These are phyloP conservation scores for Fonsecaea monophora DNA, from an alignment of 2,329 filamentous ascomycete genomes.

Conservation along the genomic window DNA sequence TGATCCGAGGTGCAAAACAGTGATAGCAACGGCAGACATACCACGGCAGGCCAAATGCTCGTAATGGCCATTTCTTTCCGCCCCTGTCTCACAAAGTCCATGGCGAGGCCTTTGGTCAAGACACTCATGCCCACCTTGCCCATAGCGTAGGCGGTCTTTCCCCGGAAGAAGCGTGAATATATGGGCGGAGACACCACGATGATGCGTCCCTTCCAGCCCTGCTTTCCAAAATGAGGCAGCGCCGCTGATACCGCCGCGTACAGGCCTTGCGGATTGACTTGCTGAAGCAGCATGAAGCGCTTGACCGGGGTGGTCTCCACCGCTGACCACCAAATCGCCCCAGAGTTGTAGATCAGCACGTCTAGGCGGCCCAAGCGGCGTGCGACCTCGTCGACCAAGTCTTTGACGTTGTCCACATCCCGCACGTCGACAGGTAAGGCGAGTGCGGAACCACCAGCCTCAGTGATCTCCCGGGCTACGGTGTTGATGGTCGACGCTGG, in stretches of 20 bases:
- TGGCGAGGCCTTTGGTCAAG: slow-evolving; percentile 78
- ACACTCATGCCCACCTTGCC: slow-evolving; percentile 76
- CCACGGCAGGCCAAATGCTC: slow-evolving; percentile 80
- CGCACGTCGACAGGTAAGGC: slow-evolving; percentile 75
- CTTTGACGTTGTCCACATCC: slow-evolving; percentile 65
- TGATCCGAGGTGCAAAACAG: neutral
- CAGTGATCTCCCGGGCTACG: slow-evolving; percentile 74
- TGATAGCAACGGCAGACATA: slow-evolving; percentile 50
- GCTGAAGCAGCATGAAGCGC: slow-evolving; percentile 79
- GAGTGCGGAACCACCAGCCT: slow-evolving; percentile 68
- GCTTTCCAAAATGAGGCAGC: slow-evolving; percentile 64
- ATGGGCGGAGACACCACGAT: slow-evolving; percentile 84
- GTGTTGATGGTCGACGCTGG: slow-evolving; percentile 77
- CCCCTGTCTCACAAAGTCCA: slow-evolving; percentile 76
- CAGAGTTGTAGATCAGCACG: slow-evolving; percentile 80
- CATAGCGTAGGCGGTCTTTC: slow-evolving; percentile 83
- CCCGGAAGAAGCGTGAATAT: slow-evolving; percentile 82
- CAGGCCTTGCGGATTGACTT: slow-evolving; percentile 75
- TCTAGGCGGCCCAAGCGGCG: slow-evolving; percentile 70
- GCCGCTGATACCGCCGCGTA: slow-evolving; percentile 74
- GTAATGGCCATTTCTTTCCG: slow-evolving; percentile 75
- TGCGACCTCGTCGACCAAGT: slow-evolving; percentile 66
- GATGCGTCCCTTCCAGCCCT: slow-evolving; percentile 66
- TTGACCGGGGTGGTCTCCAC: slow-evolving; percentile 75
- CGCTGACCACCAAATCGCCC: slow-evolving; percentile 83